phyloP scores from a whole-genome alignment of 768 basidiomycete genomes.

The Termitomyces sp. region DNA sequence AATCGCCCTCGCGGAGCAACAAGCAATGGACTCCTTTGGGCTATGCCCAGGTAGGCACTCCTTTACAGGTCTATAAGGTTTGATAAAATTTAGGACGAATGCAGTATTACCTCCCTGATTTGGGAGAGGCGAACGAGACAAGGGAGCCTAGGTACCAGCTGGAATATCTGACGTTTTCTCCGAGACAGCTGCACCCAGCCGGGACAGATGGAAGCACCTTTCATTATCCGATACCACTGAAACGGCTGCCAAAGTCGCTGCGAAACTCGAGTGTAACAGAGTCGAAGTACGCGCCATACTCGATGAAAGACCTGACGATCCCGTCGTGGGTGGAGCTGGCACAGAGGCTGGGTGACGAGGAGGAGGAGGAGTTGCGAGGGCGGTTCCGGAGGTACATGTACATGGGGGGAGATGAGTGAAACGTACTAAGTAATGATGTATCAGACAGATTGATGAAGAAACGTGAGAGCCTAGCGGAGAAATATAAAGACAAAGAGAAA shows the following conservation, averaged over 20 bases:
- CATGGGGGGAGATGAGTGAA: constrained; percentile 33
- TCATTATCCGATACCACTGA: constrained; percentile 48
- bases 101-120: constrained; percentile 63
- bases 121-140: constrained; percentile 41
- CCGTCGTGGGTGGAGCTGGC: constrained; percentile 66
- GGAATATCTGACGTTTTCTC: constrained; percentile 69
- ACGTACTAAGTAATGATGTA: constrained; percentile 7
- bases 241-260: constrained; percentile 47
- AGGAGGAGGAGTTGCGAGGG: constrained; percentile 50
- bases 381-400: constrained; percentile 75
- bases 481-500: constrained; percentile 8
- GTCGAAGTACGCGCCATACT: constrained; percentile 62
- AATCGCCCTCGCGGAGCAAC: constrained; percentile 70
- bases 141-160: constrained; percentile 59
- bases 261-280: constrained; percentile 31
- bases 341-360: constrained; percentile 48
- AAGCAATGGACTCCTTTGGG: constrained; percentile 68
- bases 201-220: constrained; percentile 19
- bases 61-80: neutral
- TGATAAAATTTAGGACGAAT: constrained; percentile 5
- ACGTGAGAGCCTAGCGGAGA: neutral
- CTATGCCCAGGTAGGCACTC: constrained; percentile 71
- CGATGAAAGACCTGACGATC: constrained; percentile 74
- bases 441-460: constrained; percentile 3
- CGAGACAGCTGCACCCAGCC: constrained; percentile 33